Evolutionary conservation across 345 rosid species (phyloP).

Genomic region (Angophora floribunda): DNA sequence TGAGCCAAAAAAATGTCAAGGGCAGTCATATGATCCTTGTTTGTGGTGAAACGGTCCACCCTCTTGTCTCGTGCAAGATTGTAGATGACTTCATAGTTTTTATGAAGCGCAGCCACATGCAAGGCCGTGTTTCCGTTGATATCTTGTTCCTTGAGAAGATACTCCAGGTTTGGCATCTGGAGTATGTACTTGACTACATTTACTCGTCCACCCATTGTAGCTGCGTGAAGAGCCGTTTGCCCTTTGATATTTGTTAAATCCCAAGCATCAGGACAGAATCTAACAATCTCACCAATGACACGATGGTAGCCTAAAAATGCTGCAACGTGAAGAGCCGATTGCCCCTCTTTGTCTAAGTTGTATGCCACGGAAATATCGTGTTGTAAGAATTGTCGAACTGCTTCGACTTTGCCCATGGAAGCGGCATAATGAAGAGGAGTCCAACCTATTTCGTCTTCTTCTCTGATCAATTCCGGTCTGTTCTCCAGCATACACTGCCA

Average conservation of each 20-base stretch:
- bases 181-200: no score
- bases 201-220: fast-evolving
- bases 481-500: not conserved
- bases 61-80: fast-evolving
- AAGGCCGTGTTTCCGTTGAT: no score
- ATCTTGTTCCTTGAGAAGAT: no score
- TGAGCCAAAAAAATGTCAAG: fast-evolving
- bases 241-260: no score
- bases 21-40: no score
- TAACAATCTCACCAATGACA: not conserved
- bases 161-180: fast-evolving
- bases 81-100: fast-evolving
- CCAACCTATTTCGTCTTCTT: not conserved
- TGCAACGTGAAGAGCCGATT: not conserved
- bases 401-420: not conserved
- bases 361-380: not conserved
- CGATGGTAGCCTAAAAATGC: not conserved
- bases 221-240: no score
- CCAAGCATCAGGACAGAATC: not conserved
- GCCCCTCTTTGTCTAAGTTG: not conserved
- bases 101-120: no score
- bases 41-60: no score
- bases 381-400: not conserved
- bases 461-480: not conserved
- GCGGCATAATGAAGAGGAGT: not conserved